Evolutionary conservation across 768 basidiomycete genomes (phyloP).

Genomic region (Rhodotorula diobovata): DNA sequence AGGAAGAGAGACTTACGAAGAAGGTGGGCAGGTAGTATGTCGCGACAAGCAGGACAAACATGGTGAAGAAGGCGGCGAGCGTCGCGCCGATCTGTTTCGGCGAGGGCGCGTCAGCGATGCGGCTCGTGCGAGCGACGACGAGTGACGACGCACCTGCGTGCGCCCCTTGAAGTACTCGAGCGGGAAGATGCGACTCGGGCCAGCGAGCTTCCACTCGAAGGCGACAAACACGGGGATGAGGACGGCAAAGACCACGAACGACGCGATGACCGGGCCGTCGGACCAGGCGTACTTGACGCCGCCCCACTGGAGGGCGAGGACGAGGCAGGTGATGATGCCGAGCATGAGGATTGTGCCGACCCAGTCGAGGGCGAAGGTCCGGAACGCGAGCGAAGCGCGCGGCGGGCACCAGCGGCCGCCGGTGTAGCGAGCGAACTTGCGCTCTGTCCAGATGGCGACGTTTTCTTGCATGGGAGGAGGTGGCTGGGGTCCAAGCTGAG

Average conservation of each 20-base stretch:
- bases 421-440: constrained; percentile 25
- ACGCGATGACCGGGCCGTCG: constrained; percentile 35
- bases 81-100: constrained; percentile 37
- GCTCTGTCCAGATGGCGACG: constrained; percentile 20
- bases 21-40: constrained; percentile 40
- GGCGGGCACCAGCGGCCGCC: constrained; percentile 11
- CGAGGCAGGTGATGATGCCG: constrained; percentile 49
- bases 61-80: constrained; percentile 43
- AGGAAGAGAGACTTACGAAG: neutral
- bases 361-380: constrained; percentile 47
- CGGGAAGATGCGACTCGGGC: constrained; percentile 49
- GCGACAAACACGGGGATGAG: constrained; percentile 46
- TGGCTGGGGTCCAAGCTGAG: constrained; percentile 25
- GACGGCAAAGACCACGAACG: constrained; percentile 43
- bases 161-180: constrained; percentile 46
- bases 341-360: constrained; percentile 51
- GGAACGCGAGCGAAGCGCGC: constrained; percentile 19
- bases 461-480: constrained; percentile 14
- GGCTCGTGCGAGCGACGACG: neutral
- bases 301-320: constrained; percentile 55
- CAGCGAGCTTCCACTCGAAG: constrained; percentile 48
- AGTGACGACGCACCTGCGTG: constrained; percentile 2
- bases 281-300: constrained; percentile 49
- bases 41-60: constrained; percentile 15
- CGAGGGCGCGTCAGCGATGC: neutral